Base-by-base conservation (phyloP, 495 filamentous ascomycete species). In the Penicillium psychrofluorescens region DNA sequence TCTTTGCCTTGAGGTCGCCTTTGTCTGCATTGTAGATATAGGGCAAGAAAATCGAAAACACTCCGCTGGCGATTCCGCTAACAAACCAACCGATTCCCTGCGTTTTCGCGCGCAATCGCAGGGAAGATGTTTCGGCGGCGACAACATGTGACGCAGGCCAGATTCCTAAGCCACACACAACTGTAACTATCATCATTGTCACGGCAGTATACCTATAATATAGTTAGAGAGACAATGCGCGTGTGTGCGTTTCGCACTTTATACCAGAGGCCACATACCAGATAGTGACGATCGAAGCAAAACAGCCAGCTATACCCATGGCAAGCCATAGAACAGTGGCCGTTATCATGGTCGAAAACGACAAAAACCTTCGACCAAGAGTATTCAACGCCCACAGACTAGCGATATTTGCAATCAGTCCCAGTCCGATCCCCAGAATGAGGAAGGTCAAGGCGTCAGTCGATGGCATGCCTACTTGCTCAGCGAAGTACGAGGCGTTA, bases 61-160 rank as follows among this genome's bases (percentile, higher is more conserved):
- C 47, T 0, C 51, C 59, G 6, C 50, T 61, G 0, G 56, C 44
- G 9, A 63, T 32, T 2, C 61, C 53, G 10, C 51, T 58, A 0
- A 50, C 44, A 8, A 68, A 56, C 57, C 62, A 66, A 4, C 62
- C 62, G 32, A 68, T 47, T 8, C 62, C 64, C 35, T 66, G 64
- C 0, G 58, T 43, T 35, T 66, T 66, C 13, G 58, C 56, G 7
- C 64, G 61, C 0, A 68, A 51, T 29, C 53, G 50, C 0, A 68
- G 50, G 1, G 62, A 61, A 0, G 64, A 68, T 0, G 63, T 45
- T 39, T 68, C 64, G 1, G 55, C 56, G 1, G 53, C 52, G 15
- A 68, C 51, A 6, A 57, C 63, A 37, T 68, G 61, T 0, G 63
- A 59, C 3, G 61, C 63, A 1, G 63, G 63, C 65, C 65, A 68